Conservation (phyloP, 2,329 filamentous ascomycete genomes). For the Bipolaris cookei region DNA sequence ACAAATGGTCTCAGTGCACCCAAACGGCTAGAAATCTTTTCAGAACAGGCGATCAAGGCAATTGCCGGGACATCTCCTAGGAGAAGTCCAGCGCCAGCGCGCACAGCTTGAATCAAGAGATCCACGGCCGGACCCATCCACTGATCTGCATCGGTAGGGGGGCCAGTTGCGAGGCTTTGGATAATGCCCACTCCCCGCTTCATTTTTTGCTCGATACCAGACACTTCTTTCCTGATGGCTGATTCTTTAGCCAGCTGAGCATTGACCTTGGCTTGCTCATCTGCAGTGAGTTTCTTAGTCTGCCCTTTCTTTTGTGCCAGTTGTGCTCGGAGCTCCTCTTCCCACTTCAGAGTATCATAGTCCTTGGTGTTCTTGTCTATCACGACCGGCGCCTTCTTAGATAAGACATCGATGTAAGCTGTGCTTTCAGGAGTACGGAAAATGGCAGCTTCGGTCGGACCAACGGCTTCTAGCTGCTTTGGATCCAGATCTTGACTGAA, state of each 20-base stretch:
- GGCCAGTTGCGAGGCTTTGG: constrained; percentile 78
- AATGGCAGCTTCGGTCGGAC: constrained; percentile 89
- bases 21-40: constrained; percentile 75
- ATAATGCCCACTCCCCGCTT: constrained; percentile 87
- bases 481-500: constrained; percentile 76
- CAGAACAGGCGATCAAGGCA: constrained; percentile 80
- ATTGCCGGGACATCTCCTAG: constrained; percentile 79
- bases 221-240: constrained; percentile 75
- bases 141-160: constrained; percentile 83
- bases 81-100: constrained; percentile 80
- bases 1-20: constrained; percentile 81
- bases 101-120: constrained; percentile 74
- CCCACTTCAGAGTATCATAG: constrained; percentile 96
- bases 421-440: constrained; percentile 89
- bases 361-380: constrained; percentile 92
- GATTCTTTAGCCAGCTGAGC: constrained; percentile 88
- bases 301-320: constrained; percentile 92
- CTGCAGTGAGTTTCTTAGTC: constrained; percentile 86
- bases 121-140: constrained; percentile 88
- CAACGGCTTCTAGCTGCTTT: constrained; percentile 72
- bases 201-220: constrained; percentile 71
- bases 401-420: constrained; percentile 87
- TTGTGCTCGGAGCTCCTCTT: constrained; percentile 85
- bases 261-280: constrained; percentile 89
- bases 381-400: constrained; percentile 75